These are phyloP conservation scores for Casuarina cunninghamiana DNA, from an alignment of 306 rosid species.

Conservation along the genomic window DNA sequence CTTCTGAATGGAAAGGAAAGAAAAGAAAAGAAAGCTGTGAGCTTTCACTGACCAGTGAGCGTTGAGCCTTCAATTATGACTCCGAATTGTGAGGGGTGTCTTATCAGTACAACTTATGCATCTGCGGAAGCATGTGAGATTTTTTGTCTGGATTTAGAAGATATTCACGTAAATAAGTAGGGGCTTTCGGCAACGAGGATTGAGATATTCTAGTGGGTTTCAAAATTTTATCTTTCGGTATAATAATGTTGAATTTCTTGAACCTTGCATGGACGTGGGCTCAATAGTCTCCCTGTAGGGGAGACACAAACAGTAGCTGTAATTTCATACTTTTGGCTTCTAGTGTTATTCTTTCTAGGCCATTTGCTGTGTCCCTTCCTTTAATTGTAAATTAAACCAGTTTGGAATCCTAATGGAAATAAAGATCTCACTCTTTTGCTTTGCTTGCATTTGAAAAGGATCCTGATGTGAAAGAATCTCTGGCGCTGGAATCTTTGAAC, in stretches of 20 bases:
- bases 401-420: background rate
- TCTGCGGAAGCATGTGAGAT: slow-evolving; percentile 8
- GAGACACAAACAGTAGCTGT: background rate
- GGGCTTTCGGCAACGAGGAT: background rate
- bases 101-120: slow-evolving; percentile 25
- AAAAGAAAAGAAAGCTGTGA: slow-evolving; percentile 38
- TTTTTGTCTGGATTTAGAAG: background rate
- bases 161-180: background rate
- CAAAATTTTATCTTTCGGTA: background rate
- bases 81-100: slow-evolving; percentile 38
- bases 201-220: background rate
- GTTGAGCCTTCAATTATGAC: slow-evolving; percentile 37
- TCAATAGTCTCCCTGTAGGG: slow-evolving; percentile 8
- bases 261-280: slow-evolving; percentile 5
- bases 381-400: background rate
- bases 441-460: slow-evolving; percentile 14
- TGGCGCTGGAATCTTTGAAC: slow-evolving; percentile 24
- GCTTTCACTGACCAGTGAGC: slow-evolving; percentile 45
- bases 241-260: background rate
- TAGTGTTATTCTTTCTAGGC: background rate
- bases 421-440: background rate
- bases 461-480: background rate
- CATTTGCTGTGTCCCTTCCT: background rate
- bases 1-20: slow-evolving; percentile 49
- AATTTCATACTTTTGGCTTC: slow-evolving; percentile 9